phyloP scores from a whole-genome alignment of 192 early-diverging fungal genomes.

The Umbelopsis isabellina region DNA sequence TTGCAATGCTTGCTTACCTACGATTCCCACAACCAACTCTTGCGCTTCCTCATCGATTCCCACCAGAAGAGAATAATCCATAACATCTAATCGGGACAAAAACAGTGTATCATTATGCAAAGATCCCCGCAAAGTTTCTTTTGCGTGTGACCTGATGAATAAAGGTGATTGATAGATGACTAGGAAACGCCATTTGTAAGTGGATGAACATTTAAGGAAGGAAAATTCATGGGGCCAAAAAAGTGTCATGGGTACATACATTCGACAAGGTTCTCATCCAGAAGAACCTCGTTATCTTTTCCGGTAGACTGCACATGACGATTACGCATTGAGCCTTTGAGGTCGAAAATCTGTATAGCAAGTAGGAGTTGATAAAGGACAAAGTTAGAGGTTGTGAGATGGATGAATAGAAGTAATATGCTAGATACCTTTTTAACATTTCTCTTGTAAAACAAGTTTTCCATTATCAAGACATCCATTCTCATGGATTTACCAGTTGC shows the following conservation, averaged over 20 bases:
- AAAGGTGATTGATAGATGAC: slow-evolving; percentile 85
- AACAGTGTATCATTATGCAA: slow-evolving; percentile 95
- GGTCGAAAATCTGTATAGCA: slow-evolving; percentile 72
- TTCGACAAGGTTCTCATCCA: slow-evolving; percentile 95
- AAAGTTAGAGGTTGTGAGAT: not conserved
- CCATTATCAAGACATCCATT: slow-evolving; percentile 94
- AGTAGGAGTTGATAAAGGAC: not conserved
- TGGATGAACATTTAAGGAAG: slow-evolving; percentile 4
- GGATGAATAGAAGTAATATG: not conserved
- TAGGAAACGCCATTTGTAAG: slow-evolving; percentile 20
- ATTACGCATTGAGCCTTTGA: slow-evolving; percentile 96
- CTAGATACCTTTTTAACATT: slow-evolving; percentile 61
- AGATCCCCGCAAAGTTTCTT: slow-evolving; percentile 78
- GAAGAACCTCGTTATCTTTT: slow-evolving; percentile 80
- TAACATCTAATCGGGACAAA: slow-evolving; percentile 87
- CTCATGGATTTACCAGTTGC: slow-evolving; percentile 75
- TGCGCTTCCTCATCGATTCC: slow-evolving; percentile 86
- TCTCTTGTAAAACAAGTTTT: slow-evolving; percentile 91
- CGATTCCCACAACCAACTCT: slow-evolving; percentile 94
- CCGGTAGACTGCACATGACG: slow-evolving; percentile 89
- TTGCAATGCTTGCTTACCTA: slow-evolving; percentile 60
- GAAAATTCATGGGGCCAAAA: not conserved
- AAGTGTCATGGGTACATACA: slow-evolving; percentile 47
- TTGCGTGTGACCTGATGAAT: slow-evolving; percentile 88
- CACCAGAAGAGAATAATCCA: slow-evolving; percentile 98